These are phyloP conservation scores for Ophiocordyceps camponoti-rufipedis DNA, from an alignment of 2,329 filamentous ascomycete species.

Conservation along the genomic window DNA sequence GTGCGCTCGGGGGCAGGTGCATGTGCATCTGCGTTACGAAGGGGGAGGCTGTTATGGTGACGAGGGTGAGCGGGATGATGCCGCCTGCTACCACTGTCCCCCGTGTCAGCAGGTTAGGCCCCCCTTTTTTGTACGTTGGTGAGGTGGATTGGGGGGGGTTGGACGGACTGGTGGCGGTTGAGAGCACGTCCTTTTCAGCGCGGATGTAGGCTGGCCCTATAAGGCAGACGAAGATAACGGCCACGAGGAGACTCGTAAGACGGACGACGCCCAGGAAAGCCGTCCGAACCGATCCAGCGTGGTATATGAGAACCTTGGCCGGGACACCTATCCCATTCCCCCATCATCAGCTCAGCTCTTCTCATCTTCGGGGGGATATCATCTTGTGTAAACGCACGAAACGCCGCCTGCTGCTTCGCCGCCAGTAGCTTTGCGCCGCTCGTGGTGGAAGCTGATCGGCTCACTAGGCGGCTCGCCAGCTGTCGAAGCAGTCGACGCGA, in stretches of 20 bases:
- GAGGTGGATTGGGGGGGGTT: too few relatives aligned
- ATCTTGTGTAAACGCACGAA: too few relatives aligned
- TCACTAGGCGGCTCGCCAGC: too few relatives aligned
- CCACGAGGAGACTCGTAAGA: slow-evolving; percentile 51
- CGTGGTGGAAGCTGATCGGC: too few relatives aligned
- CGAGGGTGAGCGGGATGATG: slow-evolving; percentile 44
- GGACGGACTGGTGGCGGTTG: slow-evolving; percentile 21
- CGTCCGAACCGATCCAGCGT: slow-evolving; percentile 49
- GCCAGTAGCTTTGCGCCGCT: too few relatives aligned
- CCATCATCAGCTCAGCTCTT: too few relatives aligned
- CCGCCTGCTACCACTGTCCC: slow-evolving; percentile 40
- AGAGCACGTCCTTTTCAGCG: slow-evolving; percentile 17
- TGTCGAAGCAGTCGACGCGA: too few relatives aligned
- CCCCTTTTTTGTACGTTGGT: too few relatives aligned
- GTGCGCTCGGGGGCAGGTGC: slow-evolving; percentile 45
- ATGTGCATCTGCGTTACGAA: slow-evolving; percentile 59
- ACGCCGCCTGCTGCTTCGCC: too few relatives aligned
- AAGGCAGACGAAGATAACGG: slow-evolving; percentile 45
- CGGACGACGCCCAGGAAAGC: slow-evolving; percentile 54
- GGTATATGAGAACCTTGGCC: slow-evolving; percentile 51
- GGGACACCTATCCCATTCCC: slow-evolving; percentile 12
- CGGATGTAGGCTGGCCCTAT: slow-evolving; percentile 40
- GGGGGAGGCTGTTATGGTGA: slow-evolving; percentile 46
- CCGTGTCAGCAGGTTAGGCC: too few relatives aligned
- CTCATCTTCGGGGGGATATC: too few relatives aligned